Evolutionary conservation across 2,329 filamentous ascomycete species (phyloP), one percentile per base, ranked within the genome.

Genomic region (Trichophyton verrucosum): DNA sequence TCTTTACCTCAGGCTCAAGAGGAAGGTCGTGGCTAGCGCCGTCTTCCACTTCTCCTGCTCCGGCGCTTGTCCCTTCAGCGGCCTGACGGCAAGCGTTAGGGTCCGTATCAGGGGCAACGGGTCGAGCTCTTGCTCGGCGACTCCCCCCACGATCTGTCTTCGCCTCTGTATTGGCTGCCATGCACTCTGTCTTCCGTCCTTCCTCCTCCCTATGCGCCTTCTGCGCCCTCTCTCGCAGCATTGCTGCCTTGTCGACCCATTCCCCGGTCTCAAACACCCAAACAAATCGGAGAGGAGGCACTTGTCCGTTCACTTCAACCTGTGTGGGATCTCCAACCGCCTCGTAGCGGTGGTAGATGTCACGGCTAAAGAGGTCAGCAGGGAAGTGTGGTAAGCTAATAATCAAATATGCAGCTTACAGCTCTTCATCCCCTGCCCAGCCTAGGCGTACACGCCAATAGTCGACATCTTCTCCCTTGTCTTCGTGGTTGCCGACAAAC

Each of bases 241-340:
- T 58, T 60, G 55, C 58, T 46, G 24, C 47, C 61, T 64, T 66
- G 30, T 58, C 36, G 38, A 65, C 62, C 64, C 66, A 66, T 30
- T 60, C 36, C 5, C 64, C 64, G 20, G 46, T 63, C 36, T 64
- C 63, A 6, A 58, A 24, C 24, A 62, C 57, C 64, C 64, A 65
- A 17, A 61, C 49, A 49, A 61, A 65, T 17, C 64, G 59, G 36
- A 22, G 47, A 13, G 22, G 8, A 33, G 58, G 46, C 22, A 24
- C 42, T 17, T 27, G 30, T 1, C 58, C 55, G 15, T 40, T 59
- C 22, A 20, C 57, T 46, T 27, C 40, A 1, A 30, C 11, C 27
- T 58, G 40, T 30, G 56, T 59, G 17, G 63, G 64, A 46, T 65
- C 47, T 38, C 64, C 64, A 20, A 62, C 58, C 22, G 64, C 64